Conservation (phyloP, 2,329 filamentous ascomycete genomes). For the Paraphoma chrysanthemicola region DNA sequence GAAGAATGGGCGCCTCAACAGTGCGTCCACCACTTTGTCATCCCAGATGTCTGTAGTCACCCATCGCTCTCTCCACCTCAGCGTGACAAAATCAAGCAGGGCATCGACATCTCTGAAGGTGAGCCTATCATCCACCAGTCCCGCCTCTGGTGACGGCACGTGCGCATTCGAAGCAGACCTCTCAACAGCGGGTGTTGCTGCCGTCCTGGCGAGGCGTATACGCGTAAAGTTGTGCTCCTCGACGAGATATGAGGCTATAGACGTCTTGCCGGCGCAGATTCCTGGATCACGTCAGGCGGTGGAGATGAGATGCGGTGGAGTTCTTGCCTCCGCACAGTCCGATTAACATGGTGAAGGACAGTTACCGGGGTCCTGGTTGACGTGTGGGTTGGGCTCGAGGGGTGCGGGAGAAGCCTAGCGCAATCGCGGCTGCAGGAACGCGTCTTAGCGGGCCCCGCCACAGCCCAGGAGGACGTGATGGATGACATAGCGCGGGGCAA, state of each 20-base stretch:
- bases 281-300: conserved; percentile 59
- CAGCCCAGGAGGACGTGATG: background rate
- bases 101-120: conserved; percentile 62
- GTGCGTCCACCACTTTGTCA: conserved; percentile 74
- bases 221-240: conserved; percentile 82
- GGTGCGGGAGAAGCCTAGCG: conserved; percentile 4
- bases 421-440: conserved; percentile 33
- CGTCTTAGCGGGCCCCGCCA: conserved; percentile 14
- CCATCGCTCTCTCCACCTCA: conserved; percentile 81
- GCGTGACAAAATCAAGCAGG: conserved; percentile 85
- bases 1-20: conserved; percentile 87
- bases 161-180: conserved; percentile 50
- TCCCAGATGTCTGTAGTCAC: conserved; percentile 85
- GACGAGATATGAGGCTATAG: conserved; percentile 86
- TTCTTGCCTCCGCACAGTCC: conserved; percentile 66
- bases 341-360: conserved; percentile 67
- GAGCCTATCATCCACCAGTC: conserved; percentile 35
- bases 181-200: conserved; percentile 49
- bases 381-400: background rate
- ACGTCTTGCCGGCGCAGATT: conserved; percentile 91
- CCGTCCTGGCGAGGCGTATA: conserved; percentile 64
- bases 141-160: conserved; percentile 33
- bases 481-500: conserved; percentile 19
- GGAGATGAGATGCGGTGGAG: background rate
- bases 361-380: background rate